A percentile compares a stretch with the other conserved stretches of the same genome.
Evolutionary conservation across 176 grass and related monocot species (phyloP).

Genomic region (Olyra latifolia): DNA sequence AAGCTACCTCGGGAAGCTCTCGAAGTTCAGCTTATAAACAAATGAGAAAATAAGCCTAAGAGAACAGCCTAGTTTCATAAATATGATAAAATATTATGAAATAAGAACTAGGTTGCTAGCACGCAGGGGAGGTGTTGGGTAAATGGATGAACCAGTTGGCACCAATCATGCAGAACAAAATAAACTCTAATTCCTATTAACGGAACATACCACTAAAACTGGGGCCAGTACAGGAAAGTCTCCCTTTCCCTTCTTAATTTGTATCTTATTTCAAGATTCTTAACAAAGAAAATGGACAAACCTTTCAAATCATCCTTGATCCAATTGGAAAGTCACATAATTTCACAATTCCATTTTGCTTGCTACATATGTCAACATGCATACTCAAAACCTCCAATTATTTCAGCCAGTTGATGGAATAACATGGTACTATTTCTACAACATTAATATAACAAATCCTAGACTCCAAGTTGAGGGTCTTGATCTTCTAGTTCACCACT

Average conservation of each 20-base stretch:
- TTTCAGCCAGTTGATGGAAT: not conserved
- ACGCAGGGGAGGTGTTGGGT: not conserved
- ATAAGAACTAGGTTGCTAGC: not conserved
- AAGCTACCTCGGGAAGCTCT: too few species aligned
- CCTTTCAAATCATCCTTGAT: not conserved
- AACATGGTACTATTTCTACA: slow-evolving; percentile 6
- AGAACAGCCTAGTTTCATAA: not conserved
- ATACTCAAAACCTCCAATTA: not conserved
- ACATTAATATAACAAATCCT: not conserved
- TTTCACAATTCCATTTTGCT: not conserved
- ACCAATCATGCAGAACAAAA: not conserved
- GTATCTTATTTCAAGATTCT: not conserved
- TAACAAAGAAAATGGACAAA: not conserved
- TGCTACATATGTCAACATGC: not conserved
- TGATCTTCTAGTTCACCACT: not conserved
- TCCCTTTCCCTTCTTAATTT: slow-evolving; percentile 1
- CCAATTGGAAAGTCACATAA: not conserved
- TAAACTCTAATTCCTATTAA: not conserved
- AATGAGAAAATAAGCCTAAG: too few species aligned
- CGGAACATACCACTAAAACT: not conserved
- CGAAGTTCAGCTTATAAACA: too few species aligned
- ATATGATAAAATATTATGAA: not conserved
- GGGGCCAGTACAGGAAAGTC: not conserved
- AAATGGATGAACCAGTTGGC: not conserved
- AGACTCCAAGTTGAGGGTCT: not conserved